phyloP scores from a whole-genome alignment of 78 protist genomes.

The Dictyostelium purpureum region DNA sequence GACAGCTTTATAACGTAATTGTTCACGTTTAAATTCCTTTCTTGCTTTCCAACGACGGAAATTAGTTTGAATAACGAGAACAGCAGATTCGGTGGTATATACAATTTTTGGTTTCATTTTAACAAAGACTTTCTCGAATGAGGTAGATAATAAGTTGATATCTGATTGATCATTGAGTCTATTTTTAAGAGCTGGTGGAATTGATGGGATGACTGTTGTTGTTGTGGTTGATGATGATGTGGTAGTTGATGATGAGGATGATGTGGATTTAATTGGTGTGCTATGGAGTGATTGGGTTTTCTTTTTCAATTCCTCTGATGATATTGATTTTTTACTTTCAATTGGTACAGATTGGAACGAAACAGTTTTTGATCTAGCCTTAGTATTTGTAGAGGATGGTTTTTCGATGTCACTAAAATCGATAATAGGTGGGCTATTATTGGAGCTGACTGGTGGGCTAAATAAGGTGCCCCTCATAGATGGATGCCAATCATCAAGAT shows the following conservation, averaged over 20 bases:
- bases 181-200: not conserved
- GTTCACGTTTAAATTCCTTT: conserved; percentile 60
- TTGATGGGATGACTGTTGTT: not conserved
- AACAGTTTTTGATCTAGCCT: conserved; percentile 54
- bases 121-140: conserved; percentile 56
- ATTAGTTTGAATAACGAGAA: conserved; percentile 15
- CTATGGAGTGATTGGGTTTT: not conserved
- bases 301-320: conserved; percentile 46
- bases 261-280: no score
- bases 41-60: conserved; percentile 63
- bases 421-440: not conserved
- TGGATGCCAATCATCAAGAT: conserved; percentile 74
- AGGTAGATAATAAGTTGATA: conserved; percentile 2
- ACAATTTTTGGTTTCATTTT: conserved; percentile 19
- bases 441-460: not conserved
- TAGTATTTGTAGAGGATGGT: not conserved
- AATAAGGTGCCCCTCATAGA: not conserved
- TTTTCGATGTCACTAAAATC: not conserved
- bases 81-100: conserved; percentile 48
- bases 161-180: not conserved
- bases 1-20: conserved; percentile 52
- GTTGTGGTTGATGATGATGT: conserved; percentile 8
- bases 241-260: not conserved
- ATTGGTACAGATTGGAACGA: conserved; percentile 40
- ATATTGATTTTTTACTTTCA: conserved; percentile 18